phyloP scores from a whole-genome alignment of 768 basidiomycete species.

The Calocybe gangraenosa region DNA sequence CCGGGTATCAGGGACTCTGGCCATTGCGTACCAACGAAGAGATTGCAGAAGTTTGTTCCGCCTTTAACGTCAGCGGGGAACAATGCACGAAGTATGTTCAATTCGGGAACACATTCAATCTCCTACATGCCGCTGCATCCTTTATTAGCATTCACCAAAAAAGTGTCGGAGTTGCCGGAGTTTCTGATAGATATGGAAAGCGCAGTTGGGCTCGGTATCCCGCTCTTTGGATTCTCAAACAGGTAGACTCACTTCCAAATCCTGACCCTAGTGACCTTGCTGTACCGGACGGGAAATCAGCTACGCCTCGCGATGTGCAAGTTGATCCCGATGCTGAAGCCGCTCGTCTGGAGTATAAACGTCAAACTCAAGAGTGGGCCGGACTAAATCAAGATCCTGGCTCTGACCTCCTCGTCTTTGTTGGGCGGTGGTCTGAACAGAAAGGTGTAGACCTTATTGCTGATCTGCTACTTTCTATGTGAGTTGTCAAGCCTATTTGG shows the following conservation, averaged over 20 bases:
- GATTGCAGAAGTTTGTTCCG: slow-evolving; percentile 97
- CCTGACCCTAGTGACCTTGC: slow-evolving; percentile 95
- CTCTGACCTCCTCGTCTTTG: slow-evolving; percentile 91
- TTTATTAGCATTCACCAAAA: slow-evolving; percentile 93
- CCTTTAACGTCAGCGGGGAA: slow-evolving; percentile 96
- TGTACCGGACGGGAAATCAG: slow-evolving; percentile 77
- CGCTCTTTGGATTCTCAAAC: slow-evolving; percentile 92
- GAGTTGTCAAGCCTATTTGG: slow-evolving; percentile 25
- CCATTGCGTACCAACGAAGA: slow-evolving; percentile 95
- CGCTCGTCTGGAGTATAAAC: slow-evolving; percentile 84
- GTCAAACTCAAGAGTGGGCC: slow-evolving; percentile 95
- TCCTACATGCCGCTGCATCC: slow-evolving; percentile 89
- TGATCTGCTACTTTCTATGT: slow-evolving; percentile 89
- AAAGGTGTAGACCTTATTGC: slow-evolving; percentile 98
- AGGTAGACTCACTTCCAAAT: slow-evolving; percentile 93
- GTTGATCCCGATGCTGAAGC: slow-evolving; percentile 82
- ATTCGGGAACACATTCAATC: slow-evolving; percentile 96
- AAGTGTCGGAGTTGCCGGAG: slow-evolving; percentile 90
- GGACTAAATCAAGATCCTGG: slow-evolving; percentile 87
- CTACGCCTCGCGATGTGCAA: slow-evolving; percentile 65
- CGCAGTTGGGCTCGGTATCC: slow-evolving; percentile 97
- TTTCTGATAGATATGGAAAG: slow-evolving; percentile 97
- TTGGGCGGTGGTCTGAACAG: slow-evolving; percentile 97
- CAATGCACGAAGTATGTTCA: slow-evolving; percentile 96
- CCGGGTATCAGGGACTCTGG: slow-evolving; percentile 97